phyloP scores from a whole-genome alignment of 2,329 filamentous ascomycete genomes.

The Cladosporium phlei region DNA sequence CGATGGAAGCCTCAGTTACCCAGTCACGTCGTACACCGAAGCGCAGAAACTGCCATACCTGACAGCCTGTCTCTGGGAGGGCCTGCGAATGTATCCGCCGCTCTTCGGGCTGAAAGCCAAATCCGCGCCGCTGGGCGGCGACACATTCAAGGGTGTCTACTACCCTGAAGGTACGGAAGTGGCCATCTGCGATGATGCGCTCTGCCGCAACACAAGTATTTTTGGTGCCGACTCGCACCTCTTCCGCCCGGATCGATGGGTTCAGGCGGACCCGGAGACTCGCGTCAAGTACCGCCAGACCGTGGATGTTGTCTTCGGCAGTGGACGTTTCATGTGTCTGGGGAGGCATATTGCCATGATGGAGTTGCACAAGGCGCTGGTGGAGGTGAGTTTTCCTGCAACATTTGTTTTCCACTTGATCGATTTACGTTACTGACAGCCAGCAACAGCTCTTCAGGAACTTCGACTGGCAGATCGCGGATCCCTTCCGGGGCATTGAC shows the following conservation, averaged over 20 bases:
- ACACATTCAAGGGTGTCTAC: slow-evolving; percentile 33
- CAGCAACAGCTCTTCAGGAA: slow-evolving; percentile 25
- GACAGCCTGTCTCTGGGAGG: slow-evolving; percentile 29
- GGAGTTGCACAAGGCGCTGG: slow-evolving; percentile 47
- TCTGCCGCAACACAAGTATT: slow-evolving; percentile 36
- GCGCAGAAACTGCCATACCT: slow-evolving; percentile 28
- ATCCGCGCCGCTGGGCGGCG: slow-evolving; percentile 23
- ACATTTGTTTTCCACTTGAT: no score
- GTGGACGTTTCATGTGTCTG: slow-evolving; percentile 45
- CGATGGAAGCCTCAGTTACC: slow-evolving; percentile 9
- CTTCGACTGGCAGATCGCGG: slow-evolving; percentile 18
- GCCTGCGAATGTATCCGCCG: slow-evolving; percentile 28
- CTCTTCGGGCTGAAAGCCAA: slow-evolving; percentile 27
- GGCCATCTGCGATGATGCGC: slow-evolving; percentile 40
- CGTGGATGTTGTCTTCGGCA: slow-evolving; percentile 43
- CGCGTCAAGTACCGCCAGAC: slow-evolving; percentile 37
- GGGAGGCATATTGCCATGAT: slow-evolving; percentile 47
- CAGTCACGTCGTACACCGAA: slow-evolving; percentile 23
- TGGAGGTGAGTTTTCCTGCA: slow-evolving; percentile 37
- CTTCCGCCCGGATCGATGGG: slow-evolving; percentile 49
- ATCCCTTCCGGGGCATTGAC: slow-evolving; percentile 15
- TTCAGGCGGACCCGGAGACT: slow-evolving; percentile 35
- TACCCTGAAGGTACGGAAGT: slow-evolving; percentile 47
- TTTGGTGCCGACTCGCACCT: slow-evolving; percentile 39
- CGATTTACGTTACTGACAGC: slow-evolving; percentile 48